Evolutionary conservation across 2,329 filamentous ascomycete species (phyloP).

Genomic region (Aspergillus oerlinghausenensis): DNA sequence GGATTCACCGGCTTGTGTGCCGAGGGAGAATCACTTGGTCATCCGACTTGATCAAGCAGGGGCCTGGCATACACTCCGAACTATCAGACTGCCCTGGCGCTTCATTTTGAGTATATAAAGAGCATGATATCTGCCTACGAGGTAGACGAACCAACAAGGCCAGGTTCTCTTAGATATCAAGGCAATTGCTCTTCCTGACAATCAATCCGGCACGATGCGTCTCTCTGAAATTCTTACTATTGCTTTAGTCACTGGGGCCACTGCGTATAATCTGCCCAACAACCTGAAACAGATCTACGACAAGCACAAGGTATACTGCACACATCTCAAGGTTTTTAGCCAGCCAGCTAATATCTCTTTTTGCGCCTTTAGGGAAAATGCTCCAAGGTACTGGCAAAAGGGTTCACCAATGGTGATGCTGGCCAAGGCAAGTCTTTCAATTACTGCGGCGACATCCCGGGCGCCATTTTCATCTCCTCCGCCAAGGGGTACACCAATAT

Average conservation of each 20-base stretch:
- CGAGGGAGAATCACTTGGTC: neutral
- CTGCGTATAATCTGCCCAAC: conserved; percentile 13
- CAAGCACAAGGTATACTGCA: conserved; percentile 12
- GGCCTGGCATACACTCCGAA: neutral
- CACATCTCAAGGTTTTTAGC: neutral
- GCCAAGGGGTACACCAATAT: conserved; percentile 47
- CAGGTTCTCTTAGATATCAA: neutral
- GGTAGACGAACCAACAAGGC: neutral
- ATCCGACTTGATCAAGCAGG: neutral
- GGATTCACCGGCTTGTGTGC: neutral
- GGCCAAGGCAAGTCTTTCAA: conserved; percentile 10
- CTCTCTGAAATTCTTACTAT: neutral
- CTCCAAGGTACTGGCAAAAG: conserved; percentile 13
- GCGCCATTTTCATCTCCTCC: conserved; percentile 47
- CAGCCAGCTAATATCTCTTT: neutral
- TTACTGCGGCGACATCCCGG: conserved; percentile 48
- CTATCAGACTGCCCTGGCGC: neutral
- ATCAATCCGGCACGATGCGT: neutral
- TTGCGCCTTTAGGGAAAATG: conserved; percentile 6
- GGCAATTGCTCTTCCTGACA: neutral
- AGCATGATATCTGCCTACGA: neutral
- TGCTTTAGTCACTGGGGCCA: neutral
- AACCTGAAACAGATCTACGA: conserved; percentile 17
- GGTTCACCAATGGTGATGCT: conserved; percentile 17
- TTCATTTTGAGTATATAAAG: neutral